Conservation (phyloP, 2,329 filamentous ascomycete genomes). For the Boeremia lycopersici region DNA sequence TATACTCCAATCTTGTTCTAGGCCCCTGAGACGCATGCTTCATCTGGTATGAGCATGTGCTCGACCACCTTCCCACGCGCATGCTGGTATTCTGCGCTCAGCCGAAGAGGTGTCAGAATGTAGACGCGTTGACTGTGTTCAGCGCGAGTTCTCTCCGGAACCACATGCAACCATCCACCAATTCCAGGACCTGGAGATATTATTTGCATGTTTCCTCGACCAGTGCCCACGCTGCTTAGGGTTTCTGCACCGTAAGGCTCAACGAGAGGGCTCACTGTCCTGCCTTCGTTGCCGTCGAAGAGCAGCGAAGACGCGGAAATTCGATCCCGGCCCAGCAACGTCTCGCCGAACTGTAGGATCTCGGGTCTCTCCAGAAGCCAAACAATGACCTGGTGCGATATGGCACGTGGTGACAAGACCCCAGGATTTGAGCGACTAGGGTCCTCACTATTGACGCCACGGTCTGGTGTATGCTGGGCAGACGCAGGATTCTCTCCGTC, state of each 20-base stretch:
- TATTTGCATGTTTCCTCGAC: constrained; percentile 18
- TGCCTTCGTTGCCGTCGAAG: not conserved
- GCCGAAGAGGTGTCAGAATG: constrained; percentile 36
- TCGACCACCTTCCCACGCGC: constrained; percentile 27
- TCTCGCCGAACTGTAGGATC: not conserved
- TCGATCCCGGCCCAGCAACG: not conserved
- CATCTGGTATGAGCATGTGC: not conserved
- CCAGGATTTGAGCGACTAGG: too few relatives aligned
- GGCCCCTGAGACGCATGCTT: not conserved
- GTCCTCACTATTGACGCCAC: not conserved
- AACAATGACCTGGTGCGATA: not conserved
- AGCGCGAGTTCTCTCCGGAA: constrained; percentile 1
- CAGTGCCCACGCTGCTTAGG: constrained; percentile 17
- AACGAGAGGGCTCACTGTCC: constrained; percentile 4
- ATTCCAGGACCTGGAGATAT: constrained; percentile 34
- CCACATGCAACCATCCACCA: constrained; percentile 16
- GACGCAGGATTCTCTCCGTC: not conserved
- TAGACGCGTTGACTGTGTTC: constrained; percentile 18
- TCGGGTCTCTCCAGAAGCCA: not conserved
- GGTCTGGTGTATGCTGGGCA: not conserved
- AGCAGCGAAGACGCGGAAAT: not conserved
- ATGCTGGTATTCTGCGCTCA: constrained; percentile 38
- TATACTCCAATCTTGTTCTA: not conserved
- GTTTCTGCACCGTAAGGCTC: not conserved
- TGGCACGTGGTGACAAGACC: not conserved